These are phyloP conservation scores for Alternaria atra DNA, from an alignment of 2,329 filamentous ascomycete species.

Conservation along the genomic window DNA sequence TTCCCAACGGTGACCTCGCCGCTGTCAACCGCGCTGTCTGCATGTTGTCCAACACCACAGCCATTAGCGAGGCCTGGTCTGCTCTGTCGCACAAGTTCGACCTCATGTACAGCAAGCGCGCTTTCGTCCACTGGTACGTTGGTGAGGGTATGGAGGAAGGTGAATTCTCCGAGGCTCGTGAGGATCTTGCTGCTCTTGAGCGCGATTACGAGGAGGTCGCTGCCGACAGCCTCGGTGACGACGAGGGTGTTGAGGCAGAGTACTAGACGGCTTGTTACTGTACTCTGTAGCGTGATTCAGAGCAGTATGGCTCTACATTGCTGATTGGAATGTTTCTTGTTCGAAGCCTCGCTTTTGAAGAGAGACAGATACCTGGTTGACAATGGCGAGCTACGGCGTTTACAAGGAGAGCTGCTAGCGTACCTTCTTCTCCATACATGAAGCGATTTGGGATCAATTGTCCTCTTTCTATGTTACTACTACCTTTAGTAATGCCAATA, in stretches of 20 bases:
- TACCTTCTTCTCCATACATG: constrained; percentile 25
- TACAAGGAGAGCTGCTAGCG: constrained; percentile 27
- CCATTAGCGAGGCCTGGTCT: constrained; percentile 97
- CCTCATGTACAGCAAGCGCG: constrained; percentile 99
- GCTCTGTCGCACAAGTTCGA: constrained; percentile 98
- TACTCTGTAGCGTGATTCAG: constrained; percentile 28
- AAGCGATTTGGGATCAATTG: constrained; percentile 36
- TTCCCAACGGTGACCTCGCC: constrained; percentile 95
- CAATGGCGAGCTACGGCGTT: constrained; percentile 31
- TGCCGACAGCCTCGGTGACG: constrained; percentile 88
- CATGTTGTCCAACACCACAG: constrained; percentile 99
- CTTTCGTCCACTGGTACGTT: constrained; percentile 99
- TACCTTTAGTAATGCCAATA: constrained; percentile 40
- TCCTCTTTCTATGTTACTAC: constrained; percentile 42
- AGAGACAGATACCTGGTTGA: constrained; percentile 26
- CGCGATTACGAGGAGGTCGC: constrained; percentile 97
- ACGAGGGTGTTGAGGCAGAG: constrained; percentile 86
- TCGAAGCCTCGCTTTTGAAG: constrained; percentile 33
- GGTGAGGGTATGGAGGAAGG: constrained; percentile 99
- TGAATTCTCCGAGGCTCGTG: constrained; percentile 98
- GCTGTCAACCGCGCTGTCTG: constrained; percentile 98
- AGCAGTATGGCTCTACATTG: constrained; percentile 38
- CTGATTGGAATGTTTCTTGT: constrained; percentile 35
- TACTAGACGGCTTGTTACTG: constrained; percentile 68
- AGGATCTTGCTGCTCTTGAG: constrained; percentile 97